Percentiles rank a stretch among this genome's conserved stretches.
These are phyloP conservation scores for Crithidia sp. DNA, from an alignment of 208 protist genomes.

Conservation along the genomic window DNA sequence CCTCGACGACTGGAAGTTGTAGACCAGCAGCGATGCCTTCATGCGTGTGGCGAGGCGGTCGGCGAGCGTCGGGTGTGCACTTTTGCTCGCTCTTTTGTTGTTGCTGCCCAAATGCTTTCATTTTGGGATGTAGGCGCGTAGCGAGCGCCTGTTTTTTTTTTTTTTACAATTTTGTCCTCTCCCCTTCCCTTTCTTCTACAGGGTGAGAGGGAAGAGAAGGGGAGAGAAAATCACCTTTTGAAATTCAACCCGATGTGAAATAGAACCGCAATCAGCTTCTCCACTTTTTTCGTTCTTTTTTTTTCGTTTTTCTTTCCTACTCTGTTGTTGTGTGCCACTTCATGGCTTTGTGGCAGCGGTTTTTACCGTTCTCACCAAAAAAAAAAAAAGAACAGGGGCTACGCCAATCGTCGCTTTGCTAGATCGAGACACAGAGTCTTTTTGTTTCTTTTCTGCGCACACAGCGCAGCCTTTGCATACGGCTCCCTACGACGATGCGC, in stretches of 20 bases:
- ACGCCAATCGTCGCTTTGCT: too few relatives aligned
- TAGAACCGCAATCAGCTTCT: not conserved
- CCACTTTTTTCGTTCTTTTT: not conserved
- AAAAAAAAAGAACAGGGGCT: too few relatives aligned
- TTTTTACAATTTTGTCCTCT: conserved; percentile 11
- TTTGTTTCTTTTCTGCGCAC: not conserved
- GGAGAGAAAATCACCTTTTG: not conserved
- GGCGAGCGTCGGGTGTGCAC: too few relatives aligned
- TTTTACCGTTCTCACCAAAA: too few relatives aligned
- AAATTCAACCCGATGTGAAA: not conserved
- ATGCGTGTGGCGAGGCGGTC: too few relatives aligned
- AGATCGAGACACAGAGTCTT: too few relatives aligned
- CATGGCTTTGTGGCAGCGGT: not conserved
- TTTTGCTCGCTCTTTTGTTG: too few relatives aligned
- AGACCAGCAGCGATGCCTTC: not conserved
- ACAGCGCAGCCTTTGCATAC: too few relatives aligned
- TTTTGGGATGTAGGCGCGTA: too few relatives aligned
- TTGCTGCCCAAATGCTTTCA: too few relatives aligned
- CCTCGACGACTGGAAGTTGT: conserved; percentile 85
- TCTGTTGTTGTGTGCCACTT: not conserved
- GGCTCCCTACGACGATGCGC: too few relatives aligned
- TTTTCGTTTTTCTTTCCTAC: conserved; percentile 5
- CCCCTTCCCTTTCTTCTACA: conserved; percentile 1
- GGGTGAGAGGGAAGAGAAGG: not conserved
- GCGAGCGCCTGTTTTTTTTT: not conserved